These are phyloP conservation scores for Acanthamoeba lenticulata DNA, from an alignment of 208 protist genomes.

Conservation along the genomic window DNA sequence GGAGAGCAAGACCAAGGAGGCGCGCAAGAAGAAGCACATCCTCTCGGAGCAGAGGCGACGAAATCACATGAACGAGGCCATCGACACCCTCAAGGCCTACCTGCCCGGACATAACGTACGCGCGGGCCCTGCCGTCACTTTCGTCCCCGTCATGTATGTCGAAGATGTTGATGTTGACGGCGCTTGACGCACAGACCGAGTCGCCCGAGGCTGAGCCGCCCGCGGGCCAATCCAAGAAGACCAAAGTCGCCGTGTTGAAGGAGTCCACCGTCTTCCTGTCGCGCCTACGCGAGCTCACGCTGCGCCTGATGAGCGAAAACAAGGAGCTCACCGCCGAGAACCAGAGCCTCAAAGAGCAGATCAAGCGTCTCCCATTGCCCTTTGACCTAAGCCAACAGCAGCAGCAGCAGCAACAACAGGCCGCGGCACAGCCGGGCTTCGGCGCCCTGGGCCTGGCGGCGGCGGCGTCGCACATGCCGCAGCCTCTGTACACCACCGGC, in stretches of 20 bases:
- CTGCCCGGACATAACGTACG: background rate
- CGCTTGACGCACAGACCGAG: background rate
- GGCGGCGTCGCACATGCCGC: background rate
- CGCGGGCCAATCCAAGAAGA: background rate
- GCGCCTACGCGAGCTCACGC: background rate
- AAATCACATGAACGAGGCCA: slow-evolving; percentile 23
- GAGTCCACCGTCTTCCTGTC: slow-evolving; percentile 19
- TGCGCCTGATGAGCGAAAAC: background rate
- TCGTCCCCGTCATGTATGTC: too few species aligned
- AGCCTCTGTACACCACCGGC: background rate
- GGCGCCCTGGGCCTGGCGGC: background rate
- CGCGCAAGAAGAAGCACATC: slow-evolving; percentile 11
- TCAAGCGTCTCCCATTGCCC: background rate
- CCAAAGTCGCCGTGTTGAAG: background rate
- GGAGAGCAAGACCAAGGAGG: slow-evolving; percentile 11
- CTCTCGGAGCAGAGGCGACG: background rate
- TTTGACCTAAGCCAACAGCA: background rate
- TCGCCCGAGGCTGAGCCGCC: background rate
- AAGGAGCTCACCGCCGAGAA: background rate
- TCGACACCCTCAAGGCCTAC: slow-evolving; percentile 13
- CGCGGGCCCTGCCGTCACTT: background rate
- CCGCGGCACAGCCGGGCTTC: background rate
- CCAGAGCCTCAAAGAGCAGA: background rate
- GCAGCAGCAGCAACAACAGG: background rate
- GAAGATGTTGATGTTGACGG: background rate